Evolutionary conservation across 192 early-diverging fungal genomes (phyloP).

Genomic region (Coemansia sp.): DNA sequence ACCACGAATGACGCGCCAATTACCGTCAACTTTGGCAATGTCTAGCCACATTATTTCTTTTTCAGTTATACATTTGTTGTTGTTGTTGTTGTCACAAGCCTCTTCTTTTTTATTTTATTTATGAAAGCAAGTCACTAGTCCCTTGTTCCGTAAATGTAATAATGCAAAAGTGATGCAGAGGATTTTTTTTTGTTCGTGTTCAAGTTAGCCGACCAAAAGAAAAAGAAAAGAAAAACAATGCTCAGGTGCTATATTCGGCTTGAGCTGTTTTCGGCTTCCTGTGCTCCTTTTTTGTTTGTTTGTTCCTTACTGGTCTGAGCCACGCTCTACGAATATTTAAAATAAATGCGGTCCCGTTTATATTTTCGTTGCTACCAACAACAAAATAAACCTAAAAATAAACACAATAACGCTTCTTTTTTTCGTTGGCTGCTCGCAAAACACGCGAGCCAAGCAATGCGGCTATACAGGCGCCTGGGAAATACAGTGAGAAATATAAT

Average conservation of each 20-base stretch:
- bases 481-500: too few relatives aligned
- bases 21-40: conserved; percentile 29
- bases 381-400: conserved; percentile 2
- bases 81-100: background rate
- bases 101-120: background rate
- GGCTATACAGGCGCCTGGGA: too few relatives aligned
- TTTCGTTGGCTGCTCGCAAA: background rate
- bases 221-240: background rate
- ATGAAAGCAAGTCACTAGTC: background rate
- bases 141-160: background rate
- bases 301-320: background rate
- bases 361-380: too few relatives aligned
- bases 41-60: conserved; percentile 4
- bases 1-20: conserved; percentile 40
- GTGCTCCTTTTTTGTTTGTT: too few relatives aligned
- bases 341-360: background rate
- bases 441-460: too few relatives aligned
- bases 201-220: too few relatives aligned
- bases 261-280: background rate
- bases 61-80: background rate
- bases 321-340: background rate
- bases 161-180: too few relatives aligned
- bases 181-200: background rate
- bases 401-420: background rate
- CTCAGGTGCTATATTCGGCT: background rate